Evolutionary conservation across 495 filamentous ascomycete species (phyloP), one percentile per base, ranked within the genome.

Genomic region (Amorphotheca resinae): DNA sequence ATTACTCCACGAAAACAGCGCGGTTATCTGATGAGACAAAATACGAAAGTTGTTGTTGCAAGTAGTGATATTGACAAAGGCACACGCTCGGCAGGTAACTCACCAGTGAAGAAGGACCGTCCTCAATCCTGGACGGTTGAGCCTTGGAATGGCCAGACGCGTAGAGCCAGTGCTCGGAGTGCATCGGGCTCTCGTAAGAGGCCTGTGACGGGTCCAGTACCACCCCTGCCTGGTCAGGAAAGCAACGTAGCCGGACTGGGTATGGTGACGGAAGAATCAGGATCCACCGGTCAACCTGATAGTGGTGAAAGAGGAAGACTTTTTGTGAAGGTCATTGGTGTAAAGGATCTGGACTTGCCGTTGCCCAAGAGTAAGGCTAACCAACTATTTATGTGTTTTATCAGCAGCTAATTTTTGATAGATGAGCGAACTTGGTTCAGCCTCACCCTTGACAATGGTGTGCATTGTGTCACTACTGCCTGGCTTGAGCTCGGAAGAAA

Each of bases 1-100:
- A 54, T 60, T 38, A 52, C 45, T 43, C 48, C 59, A 33, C 63
- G 53, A 12, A 64, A 67, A 78, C 80, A 98, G 91, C 85, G 91
- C 67, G 91, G 91, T 16, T 98, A 98, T 54, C 72, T 98, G 22
- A 96, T 95, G 91, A 77, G 91, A 51, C 91, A 98, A 50, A 98
- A 96, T 60, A 96, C 91, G 14, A 95, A 95, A 57, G 75, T 98
- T 33, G 84, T 98, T 41, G 82, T 95, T 44, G 91, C 93, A 45
- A 94, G 79, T 57, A 77, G 67, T 48, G 48, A 60, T 20, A 59
- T 65, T 0, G 76, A 81, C 43, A 67, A 68, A 49, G 74, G 67
- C 14, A 70, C 70, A 12, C 73, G 74, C 14, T 80, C 82, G 26
- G 75, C 77, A 20, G 75, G 72, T n/a, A 77, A 76, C 46, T 80